Conservation (phyloP, 495 filamentous ascomycete genomes). For the Podospora anserina region DNA sequence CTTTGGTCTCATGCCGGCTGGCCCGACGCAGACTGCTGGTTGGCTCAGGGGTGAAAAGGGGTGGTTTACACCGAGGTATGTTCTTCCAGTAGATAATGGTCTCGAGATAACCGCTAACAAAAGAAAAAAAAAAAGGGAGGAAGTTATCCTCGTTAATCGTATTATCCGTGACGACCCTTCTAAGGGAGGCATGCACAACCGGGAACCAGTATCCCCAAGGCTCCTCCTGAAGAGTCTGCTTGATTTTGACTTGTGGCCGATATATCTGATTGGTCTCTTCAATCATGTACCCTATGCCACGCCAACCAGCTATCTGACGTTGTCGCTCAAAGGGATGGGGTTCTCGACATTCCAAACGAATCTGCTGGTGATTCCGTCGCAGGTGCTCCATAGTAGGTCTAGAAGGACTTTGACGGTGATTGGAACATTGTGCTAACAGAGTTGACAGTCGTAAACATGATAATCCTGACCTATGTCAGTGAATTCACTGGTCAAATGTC, state of each 20-base stretch:
- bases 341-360: slow-evolving; percentile 68
- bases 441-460: slow-evolving; percentile 38
- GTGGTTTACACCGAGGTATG: slow-evolving; percentile 43
- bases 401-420: not conserved
- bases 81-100: not conserved
- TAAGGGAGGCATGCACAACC: slow-evolving; percentile 58
- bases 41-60: slow-evolving; percentile 45
- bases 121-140: slow-evolving; percentile 37
- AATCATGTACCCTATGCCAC: slow-evolving; percentile 55
- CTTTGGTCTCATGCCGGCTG: slow-evolving; percentile 55
- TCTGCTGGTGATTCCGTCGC: slow-evolving; percentile 63
- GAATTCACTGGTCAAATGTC: slow-evolving; percentile 36
- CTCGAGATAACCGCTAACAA: too few relatives aligned
- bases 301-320: slow-evolving; percentile 57
- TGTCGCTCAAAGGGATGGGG: slow-evolving; percentile 56
- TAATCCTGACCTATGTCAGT: slow-evolving; percentile 48
- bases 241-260: slow-evolving; percentile 71
- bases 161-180: slow-evolving; percentile 67
- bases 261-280: slow-evolving; percentile 61
- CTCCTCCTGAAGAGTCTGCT: slow-evolving; percentile 56
- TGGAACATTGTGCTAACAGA: not conserved
- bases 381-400: slow-evolving; percentile 45
- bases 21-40: slow-evolving; percentile 52
- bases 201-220: slow-evolving; percentile 58
- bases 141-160: slow-evolving; percentile 67